Conservation (phyloP, 2,329 filamentous ascomycete genomes). For the Claviceps pazoutovae region DNA sequence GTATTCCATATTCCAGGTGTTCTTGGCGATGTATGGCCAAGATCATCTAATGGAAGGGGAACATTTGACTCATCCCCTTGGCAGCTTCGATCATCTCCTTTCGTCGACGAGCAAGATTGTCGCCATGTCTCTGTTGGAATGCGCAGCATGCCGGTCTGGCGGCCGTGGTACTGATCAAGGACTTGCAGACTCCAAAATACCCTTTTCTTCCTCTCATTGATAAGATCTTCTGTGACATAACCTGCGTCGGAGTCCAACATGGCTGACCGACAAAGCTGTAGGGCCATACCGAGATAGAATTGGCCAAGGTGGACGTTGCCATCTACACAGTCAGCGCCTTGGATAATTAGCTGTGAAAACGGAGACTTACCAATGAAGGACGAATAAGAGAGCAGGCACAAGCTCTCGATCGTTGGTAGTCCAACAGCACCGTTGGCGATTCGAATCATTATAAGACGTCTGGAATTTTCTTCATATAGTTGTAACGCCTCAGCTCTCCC, state of each 20-base stretch:
- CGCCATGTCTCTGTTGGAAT: conserved; percentile 28
- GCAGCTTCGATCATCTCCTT: conserved; percentile 7
- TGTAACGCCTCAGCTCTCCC: conserved; percentile 19
- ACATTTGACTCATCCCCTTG: conserved; percentile 18
- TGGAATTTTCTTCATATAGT: conserved; percentile 25
- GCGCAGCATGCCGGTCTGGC: conserved; percentile 29
- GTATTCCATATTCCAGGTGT: conserved; percentile 38
- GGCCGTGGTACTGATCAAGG: conserved; percentile 35
- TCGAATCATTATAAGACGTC: conserved; percentile 31
- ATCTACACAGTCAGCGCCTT: conserved; percentile 17
- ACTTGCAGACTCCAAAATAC: conserved; percentile 38
- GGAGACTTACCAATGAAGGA: conserved; percentile 30
- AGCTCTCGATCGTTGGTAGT: conserved; percentile 33
- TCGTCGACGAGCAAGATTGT: conserved; percentile 16
- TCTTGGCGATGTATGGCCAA: conserved; percentile 24
- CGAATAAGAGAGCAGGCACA: conserved; percentile 35
- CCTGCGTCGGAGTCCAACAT: conserved; percentile 30
- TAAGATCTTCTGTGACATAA: conserved; percentile 22
- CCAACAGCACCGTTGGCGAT: conserved; percentile 36
- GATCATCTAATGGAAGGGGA: conserved; percentile 28
- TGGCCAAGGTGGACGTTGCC: conserved; percentile 34
- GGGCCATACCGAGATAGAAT: conserved; percentile 34
- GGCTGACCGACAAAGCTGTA: conserved; percentile 36
- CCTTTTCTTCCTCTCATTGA: conserved; percentile 30
- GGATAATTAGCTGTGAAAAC: background rate